These are phyloP conservation scores for Mycogone perniciosa DNA, from an alignment of 2,329 filamentous ascomycete species.

Conservation along the genomic window DNA sequence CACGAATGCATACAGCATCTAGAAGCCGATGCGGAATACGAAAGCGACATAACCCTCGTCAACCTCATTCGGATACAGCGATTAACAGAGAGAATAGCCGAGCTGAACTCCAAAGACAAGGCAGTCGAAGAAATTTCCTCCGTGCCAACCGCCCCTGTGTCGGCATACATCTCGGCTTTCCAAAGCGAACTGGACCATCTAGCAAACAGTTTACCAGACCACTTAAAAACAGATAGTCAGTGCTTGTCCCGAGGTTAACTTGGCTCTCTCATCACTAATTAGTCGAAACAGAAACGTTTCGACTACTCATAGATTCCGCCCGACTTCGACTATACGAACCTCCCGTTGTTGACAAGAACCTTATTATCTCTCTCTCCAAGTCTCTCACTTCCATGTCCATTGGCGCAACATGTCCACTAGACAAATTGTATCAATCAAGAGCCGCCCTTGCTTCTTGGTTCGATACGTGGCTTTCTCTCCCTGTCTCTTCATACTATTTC, in stretches of 20 bases:
- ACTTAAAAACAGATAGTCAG: constrained; percentile 34
- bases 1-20: constrained; percentile 44
- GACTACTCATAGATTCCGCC: constrained; percentile 35
- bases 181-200: constrained; percentile 40
- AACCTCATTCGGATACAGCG: constrained; percentile 44
- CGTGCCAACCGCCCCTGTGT: constrained; percentile 34
- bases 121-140: constrained; percentile 28
- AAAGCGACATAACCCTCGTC: constrained; percentile 40
- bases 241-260: constrained; percentile 1
- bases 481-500: constrained; percentile 36
- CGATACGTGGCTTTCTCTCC: constrained; percentile 40
- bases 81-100: constrained; percentile 44
- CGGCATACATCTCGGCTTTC: constrained; percentile 41
- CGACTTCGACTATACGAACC: constrained; percentile 43
- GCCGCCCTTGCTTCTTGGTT: constrained; percentile 44
- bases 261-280: neutral
- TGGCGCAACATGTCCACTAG: constrained; percentile 37
- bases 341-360: constrained; percentile 34
- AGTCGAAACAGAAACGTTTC: constrained; percentile 29
- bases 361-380: constrained; percentile 38
- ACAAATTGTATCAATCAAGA: constrained; percentile 44
- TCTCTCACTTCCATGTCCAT: constrained; percentile 33
- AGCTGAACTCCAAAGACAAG: constrained; percentile 31
- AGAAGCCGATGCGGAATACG: constrained; percentile 36
- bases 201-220: constrained; percentile 27